phyloP scores from a whole-genome alignment of 495 filamentous ascomycete species.

The Hyaloscypha finlandica region DNA sequence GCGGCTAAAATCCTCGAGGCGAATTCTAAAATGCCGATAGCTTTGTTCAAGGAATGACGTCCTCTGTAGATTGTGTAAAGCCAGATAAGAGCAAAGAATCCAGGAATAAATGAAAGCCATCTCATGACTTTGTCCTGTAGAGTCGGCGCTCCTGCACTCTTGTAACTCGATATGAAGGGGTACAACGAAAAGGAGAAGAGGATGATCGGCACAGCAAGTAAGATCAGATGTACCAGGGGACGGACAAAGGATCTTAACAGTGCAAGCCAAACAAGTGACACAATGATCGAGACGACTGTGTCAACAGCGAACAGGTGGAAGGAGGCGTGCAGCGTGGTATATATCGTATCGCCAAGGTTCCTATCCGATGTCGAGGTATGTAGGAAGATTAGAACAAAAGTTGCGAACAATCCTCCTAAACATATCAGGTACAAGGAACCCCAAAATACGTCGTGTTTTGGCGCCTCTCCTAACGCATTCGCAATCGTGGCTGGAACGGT shows the following conservation, averaged over 20 bases:
- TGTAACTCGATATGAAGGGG: constrained; percentile 86
- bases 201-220: constrained; percentile 82
- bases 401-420: constrained; percentile 78
- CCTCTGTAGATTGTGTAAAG: constrained; percentile 76
- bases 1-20: constrained; percentile 82
- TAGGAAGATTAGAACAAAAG: constrained; percentile 82
- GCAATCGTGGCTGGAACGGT: constrained; percentile 33
- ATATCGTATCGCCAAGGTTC: constrained; percentile 87
- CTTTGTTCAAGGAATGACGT: constrained; percentile 75
- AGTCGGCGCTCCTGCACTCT: constrained; percentile 69
- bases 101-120: constrained; percentile 78
- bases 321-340: constrained; percentile 81
- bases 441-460: constrained; percentile 82
- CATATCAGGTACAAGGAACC: constrained; percentile 87
- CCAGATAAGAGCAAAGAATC: constrained; percentile 74
- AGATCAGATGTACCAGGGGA: constrained; percentile 71
- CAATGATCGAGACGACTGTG: constrained; percentile 82
- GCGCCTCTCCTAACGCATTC: constrained; percentile 29
- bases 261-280: constrained; percentile 90
- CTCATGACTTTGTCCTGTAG: constrained; percentile 89
- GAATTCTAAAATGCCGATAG: constrained; percentile 87
- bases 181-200: constrained; percentile 88
- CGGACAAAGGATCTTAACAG: constrained; percentile 83
- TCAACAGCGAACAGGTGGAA: constrained; percentile 88
- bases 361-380: constrained; percentile 72